Percentiles rank a stretch among this genome's conserved stretches.
phyloP scores from a whole-genome alignment of 352 stramenopile genomes.

The Pythium diclinum region DNA sequence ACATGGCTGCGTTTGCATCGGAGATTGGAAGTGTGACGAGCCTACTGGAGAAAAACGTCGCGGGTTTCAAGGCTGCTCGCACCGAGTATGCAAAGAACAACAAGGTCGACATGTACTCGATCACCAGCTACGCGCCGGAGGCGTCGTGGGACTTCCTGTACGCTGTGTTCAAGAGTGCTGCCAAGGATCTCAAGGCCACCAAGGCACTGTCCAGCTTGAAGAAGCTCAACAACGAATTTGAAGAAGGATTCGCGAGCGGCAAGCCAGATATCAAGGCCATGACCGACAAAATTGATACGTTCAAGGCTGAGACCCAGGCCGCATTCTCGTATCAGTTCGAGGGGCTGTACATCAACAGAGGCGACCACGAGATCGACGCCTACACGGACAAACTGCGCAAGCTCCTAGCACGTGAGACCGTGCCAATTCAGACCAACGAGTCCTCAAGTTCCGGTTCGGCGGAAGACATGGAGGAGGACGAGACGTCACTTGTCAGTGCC shows the following conservation, averaged over 20 bases:
- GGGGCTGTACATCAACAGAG: too few relatives aligned
- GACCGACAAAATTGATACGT: background rate
- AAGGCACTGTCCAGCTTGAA: background rate
- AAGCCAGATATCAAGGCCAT: background rate
- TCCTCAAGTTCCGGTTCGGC: too few relatives aligned
- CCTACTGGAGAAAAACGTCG: background rate
- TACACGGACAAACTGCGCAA: too few relatives aligned
- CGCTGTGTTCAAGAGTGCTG: background rate
- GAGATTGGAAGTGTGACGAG: background rate
- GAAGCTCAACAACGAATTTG: constrained; percentile 4
- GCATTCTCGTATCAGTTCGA: background rate
- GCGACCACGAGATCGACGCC: too few relatives aligned
- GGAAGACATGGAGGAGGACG: too few relatives aligned
- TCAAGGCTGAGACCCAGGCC: background rate
- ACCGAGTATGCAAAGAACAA: background rate
- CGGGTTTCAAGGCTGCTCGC: background rate
- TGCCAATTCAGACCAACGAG: too few relatives aligned
- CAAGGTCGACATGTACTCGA: background rate
- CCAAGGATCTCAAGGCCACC: background rate
- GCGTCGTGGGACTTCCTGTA: constrained; percentile 9
- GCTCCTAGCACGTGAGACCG: too few relatives aligned
- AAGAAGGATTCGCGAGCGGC: background rate
- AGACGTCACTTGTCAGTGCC: too few relatives aligned
- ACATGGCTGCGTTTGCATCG: background rate
- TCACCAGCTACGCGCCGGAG: background rate